Percentiles rank a stretch among this genome's conserved stretches.
These are phyloP conservation scores for Petunia secreta DNA, from an alignment of 257 asterid genomes.

Conservation along the genomic window DNA sequence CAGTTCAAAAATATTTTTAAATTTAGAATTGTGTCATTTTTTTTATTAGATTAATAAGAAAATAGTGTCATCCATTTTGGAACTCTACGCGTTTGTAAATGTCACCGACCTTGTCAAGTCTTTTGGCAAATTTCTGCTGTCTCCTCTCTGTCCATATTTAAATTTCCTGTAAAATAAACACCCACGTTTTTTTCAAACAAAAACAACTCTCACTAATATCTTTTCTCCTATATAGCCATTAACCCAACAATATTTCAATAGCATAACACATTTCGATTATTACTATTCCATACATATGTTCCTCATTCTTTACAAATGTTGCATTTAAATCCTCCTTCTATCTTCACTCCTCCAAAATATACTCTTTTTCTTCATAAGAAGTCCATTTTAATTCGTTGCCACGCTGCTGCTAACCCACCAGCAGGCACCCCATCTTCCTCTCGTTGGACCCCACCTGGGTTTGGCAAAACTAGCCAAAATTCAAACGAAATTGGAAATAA, in stretches of 20 bases:
- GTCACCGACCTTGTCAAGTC: background rate
- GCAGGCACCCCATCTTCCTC: slow-evolving; percentile 39
- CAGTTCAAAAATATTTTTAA: no score
- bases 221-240: no score
- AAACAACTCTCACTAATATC: no score
- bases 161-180: background rate
- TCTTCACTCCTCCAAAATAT: slow-evolving; percentile 37
- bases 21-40: no score
- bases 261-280: no score
- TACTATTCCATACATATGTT: no score
- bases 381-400: slow-evolving; percentile 36
- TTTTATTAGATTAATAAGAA: no score
- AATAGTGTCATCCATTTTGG: no score
- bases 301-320: slow-evolving; percentile 55
- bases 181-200: background rate
- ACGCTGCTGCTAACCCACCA: slow-evolving; percentile 48
- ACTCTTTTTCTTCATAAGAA: slow-evolving; percentile 30
- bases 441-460: slow-evolving; percentile 40
- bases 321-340: slow-evolving; percentile 59
- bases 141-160: background rate
- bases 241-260: no score
- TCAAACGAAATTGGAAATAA: slow-evolving; percentile 35
- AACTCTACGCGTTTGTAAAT: no score
- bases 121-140: background rate
- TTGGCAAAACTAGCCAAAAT: slow-evolving; percentile 43